These are phyloP conservation scores for Ceratocystis colombiana DNA, from an alignment of 2,329 filamentous ascomycete species.

Conservation along the genomic window DNA sequence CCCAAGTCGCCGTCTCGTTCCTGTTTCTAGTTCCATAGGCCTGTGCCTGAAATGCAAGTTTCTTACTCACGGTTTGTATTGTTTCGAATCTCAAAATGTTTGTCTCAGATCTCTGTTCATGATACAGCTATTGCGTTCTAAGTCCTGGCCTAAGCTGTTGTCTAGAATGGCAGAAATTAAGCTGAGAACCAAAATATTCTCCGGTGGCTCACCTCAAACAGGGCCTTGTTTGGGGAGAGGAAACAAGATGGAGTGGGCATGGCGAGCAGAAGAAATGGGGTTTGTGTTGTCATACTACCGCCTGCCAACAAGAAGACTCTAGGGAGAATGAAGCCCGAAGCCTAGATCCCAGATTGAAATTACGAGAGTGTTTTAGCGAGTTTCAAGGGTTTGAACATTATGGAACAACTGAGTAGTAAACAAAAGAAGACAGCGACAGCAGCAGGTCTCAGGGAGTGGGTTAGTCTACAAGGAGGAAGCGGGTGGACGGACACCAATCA, in stretches of 20 bases:
- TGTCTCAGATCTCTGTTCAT: slow-evolving; percentile 12
- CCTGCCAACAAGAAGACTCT: slow-evolving; percentile 29
- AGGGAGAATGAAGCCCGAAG: background rate
- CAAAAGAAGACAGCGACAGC: background rate
- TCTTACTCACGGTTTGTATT: slow-evolving; percentile 4
- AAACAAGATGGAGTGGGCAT: background rate
- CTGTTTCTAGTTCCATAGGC: background rate
- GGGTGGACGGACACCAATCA: background rate
- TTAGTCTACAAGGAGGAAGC: background rate
- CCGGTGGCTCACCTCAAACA: slow-evolving; percentile 13
- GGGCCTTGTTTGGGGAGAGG: background rate
- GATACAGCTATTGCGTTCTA: background rate
- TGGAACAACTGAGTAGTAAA: slow-evolving; percentile 15
- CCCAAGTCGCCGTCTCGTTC: background rate
- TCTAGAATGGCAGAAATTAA: background rate
- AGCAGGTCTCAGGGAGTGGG: background rate
- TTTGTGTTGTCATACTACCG: background rate
- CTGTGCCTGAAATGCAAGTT: slow-evolving; percentile 1
- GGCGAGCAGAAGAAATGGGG: background rate
- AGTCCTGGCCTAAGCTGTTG: background rate
- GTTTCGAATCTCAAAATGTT: slow-evolving; percentile 13
- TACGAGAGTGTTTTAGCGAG: slow-evolving; percentile 41
- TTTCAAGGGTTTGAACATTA: slow-evolving; percentile 39
- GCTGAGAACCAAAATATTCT: slow-evolving; percentile 10
- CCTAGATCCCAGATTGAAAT: slow-evolving; percentile 32